These are phyloP conservation scores for Rhytidiadelphus loreus DNA, from an alignment of 225 moss, liverwort and hornwort species.

Conservation along the genomic window DNA sequence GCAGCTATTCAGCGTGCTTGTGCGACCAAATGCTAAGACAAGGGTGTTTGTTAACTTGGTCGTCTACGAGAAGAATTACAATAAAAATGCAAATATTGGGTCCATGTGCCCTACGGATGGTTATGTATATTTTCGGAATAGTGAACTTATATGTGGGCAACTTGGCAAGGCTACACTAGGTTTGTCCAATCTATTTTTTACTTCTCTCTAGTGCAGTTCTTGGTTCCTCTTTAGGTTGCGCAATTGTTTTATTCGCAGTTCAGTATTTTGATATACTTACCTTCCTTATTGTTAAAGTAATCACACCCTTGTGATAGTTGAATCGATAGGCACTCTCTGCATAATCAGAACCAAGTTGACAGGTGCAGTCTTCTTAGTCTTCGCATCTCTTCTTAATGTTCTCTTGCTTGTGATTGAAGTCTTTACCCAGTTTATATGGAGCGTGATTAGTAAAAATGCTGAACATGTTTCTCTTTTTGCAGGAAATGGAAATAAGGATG, in stretches of 20 bases:
- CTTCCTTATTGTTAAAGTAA: not conserved
- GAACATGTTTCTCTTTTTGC: not conserved
- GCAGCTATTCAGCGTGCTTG: slow-evolving; percentile 95
- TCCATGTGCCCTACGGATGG: slow-evolving; percentile 92
- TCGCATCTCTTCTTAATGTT: not conserved
- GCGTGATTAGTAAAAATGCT: not conserved
- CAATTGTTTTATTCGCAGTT: not conserved
- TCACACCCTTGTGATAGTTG: not conserved
- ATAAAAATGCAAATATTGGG: slow-evolving; percentile 62
- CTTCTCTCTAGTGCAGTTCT: not conserved
- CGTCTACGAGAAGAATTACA: slow-evolving; percentile 82
- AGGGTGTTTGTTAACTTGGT: slow-evolving; percentile 87
- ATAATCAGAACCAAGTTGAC: not conserved
- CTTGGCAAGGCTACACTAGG: slow-evolving; percentile 96
- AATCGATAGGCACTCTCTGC: not conserved
- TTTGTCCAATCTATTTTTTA: slow-evolving; percentile 2
- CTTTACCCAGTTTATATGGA: not conserved
- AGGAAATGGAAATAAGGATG: slow-evolving; percentile 99
- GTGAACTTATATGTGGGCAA: slow-evolving; percentile 92
- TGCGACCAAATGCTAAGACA: slow-evolving; percentile 73
- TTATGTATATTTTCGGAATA: slow-evolving; percentile 89
- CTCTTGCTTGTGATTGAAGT: not conserved
- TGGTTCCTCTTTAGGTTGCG: not conserved
- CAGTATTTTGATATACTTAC: not conserved
- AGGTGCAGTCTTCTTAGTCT: not conserved